Evolutionary conservation across 2,329 filamentous ascomycete species (phyloP).

Genomic region (Colletotrichum falcatum): DNA sequence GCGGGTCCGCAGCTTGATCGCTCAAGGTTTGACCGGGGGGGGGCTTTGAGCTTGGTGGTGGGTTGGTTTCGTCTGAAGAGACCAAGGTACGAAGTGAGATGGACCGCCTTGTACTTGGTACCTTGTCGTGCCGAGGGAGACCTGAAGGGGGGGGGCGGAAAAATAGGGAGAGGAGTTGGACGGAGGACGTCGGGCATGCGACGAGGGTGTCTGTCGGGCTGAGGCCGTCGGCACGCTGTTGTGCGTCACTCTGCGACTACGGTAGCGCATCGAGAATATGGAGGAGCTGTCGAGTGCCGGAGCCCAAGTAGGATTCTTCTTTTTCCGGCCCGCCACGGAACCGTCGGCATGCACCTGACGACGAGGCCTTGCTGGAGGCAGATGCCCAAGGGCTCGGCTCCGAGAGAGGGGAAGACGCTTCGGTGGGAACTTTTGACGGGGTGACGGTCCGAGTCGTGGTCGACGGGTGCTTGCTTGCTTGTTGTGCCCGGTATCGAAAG

Average conservation of each 20-base stretch:
- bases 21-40: constrained; percentile 20
- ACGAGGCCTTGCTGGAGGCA: not conserved
- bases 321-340: not conserved
- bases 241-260: not conserved
- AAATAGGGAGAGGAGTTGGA: too few species aligned
- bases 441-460: not conserved
- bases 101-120: too few species aligned
- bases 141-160: too few species aligned
- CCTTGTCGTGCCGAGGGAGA: not conserved
- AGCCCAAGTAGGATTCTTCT: not conserved
- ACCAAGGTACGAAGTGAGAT: too few species aligned
- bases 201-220: not conserved
- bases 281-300: not conserved
- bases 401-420: not conserved
- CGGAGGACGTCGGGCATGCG: not conserved
- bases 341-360: not conserved
- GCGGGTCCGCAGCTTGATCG: not conserved
- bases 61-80: constrained; percentile 31
- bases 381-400: not conserved
- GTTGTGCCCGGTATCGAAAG: not conserved
- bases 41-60: not conserved
- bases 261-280: not conserved
- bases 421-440: not conserved
- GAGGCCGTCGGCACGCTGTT: not conserved
- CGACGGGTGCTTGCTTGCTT: not conserved